phyloP scores from a whole-genome alignment of 176 grass and related monocot species.

The Chrysopogon serrulatus region DNA sequence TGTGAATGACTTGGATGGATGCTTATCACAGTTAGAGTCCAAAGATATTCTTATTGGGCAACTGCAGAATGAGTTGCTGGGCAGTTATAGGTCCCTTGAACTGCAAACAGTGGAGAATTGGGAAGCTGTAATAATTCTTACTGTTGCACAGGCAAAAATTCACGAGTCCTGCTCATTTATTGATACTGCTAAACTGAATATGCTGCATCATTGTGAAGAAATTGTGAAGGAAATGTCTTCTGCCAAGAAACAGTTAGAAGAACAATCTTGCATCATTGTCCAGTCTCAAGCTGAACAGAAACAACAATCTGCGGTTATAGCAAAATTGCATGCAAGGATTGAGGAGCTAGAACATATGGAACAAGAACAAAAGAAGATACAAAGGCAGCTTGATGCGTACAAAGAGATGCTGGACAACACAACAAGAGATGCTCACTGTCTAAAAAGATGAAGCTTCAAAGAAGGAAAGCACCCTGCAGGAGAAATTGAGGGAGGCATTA shows the following conservation, averaged over 20 bases:
- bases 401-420: constrained; percentile 50
- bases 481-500: constrained; percentile 35
- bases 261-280: constrained; percentile 29
- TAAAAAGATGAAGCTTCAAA: constrained; percentile 53
- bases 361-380: constrained; percentile 39
- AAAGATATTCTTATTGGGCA: constrained; percentile 44
- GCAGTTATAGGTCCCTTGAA: constrained; percentile 30
- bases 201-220: constrained; percentile 29
- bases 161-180: constrained; percentile 40
- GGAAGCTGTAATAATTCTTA: constrained; percentile 27
- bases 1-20: constrained; percentile 52
- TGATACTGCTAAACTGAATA: constrained; percentile 29
- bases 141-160: constrained; percentile 37
- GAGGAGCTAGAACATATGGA: constrained; percentile 43
- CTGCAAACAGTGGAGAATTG: constrained; percentile 45
- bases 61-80: constrained; percentile 55
- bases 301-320: constrained; percentile 27
- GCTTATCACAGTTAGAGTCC: constrained; percentile 26
- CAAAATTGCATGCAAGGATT: constrained; percentile 33
- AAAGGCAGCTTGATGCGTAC: constrained; percentile 47
- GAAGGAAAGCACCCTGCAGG: constrained; percentile 50
- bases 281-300: constrained; percentile 35
- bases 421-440: constrained; percentile 36
- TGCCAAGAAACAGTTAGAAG: constrained; percentile 38
- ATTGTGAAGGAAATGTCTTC: constrained; percentile 25